phyloP scores from a whole-genome alignment of 169 alveolate genomes.

The Toxoplasma gondii region DNA sequence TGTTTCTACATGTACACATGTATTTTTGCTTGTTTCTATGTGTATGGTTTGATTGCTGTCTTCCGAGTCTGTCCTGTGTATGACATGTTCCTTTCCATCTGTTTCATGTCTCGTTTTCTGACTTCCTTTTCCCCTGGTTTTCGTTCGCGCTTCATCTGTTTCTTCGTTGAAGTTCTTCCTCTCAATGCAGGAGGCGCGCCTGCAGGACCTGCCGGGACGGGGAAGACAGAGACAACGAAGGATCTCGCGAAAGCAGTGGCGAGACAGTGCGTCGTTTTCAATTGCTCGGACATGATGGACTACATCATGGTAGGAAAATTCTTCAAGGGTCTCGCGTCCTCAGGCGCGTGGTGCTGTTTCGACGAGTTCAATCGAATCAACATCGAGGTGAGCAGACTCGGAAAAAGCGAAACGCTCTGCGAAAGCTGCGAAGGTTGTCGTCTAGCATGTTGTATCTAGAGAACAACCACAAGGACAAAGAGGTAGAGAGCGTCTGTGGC shows the following conservation, averaged over 20 bases:
- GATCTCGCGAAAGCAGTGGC: conserved; percentile 96
- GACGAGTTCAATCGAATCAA: conserved; percentile 97
- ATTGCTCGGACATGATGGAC: conserved; percentile 96
- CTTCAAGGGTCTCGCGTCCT: conserved; percentile 94
- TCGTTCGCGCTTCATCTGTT: background rate
- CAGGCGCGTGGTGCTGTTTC: conserved; percentile 96
- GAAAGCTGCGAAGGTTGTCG: conserved; percentile 91
- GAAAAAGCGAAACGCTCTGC: conserved; percentile 84
- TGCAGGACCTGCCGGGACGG: conserved; percentile 99
- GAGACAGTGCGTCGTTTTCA: conserved; percentile 95
- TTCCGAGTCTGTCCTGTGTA: background rate
- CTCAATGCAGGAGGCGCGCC: conserved; percentile 86
- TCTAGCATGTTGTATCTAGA: conserved; percentile 85
- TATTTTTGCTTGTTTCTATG: background rate
- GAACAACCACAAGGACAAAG: background rate
- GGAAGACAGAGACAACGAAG: conserved; percentile 97
- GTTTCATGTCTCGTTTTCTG: background rate
- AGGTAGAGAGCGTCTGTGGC: too few relatives aligned
- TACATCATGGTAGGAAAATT: conserved; percentile 96
- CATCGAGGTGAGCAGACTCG: conserved; percentile 82
- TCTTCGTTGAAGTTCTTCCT: too few relatives aligned
- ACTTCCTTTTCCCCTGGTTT: background rate
- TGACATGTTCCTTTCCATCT: background rate
- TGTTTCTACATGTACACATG: background rate
- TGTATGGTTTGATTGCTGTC: background rate